Base-by-base conservation (phyloP, 2,329 filamentous ascomycete species). In the Zarea fungicola region DNA sequence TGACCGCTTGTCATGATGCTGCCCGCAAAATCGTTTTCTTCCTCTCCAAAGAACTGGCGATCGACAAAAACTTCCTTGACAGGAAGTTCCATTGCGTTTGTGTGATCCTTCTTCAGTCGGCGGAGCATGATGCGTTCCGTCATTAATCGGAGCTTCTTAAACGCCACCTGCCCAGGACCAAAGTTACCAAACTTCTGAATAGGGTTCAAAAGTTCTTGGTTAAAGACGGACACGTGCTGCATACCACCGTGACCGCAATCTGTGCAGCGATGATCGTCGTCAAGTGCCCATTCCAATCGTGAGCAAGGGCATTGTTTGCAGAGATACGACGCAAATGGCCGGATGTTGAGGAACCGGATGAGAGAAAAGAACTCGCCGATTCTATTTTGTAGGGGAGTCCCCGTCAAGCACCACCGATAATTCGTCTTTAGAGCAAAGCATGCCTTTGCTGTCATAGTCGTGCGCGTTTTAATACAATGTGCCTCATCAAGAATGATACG, bases 361-460 rank as follows among this genome's bases (percentile, higher is more conserved):
- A 97, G 74, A 1, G 92, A 97, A 69, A 97, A 96, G 66, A 96
- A 95, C 65, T 97, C 92, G 60, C 93, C 92, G 56, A 97, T 97
- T 46, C 92, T 86, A 62, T 97, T 99, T 65, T 99, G 93, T 1
- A 99, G 81, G 0, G 93, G 93, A 1, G 93, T 99, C 8, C 93
- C 93, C 14, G 88, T 93, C 51, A 99, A 75, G 63, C 93, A 99
- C 89, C 93, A 97, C 59, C 95, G 95, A 69, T 93, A 96, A 16
- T 79, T 83, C 16, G 87, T 87, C 52, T 90, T 84, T 35, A 99
- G 74, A 1, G 91, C 90, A 63, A 97, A 97, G 65, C 92, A 97
- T 34, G 93, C 92, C 66, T 89, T 95, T 19, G 93, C 93, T 11
- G 93, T 93, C 71, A 91, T 89, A 8, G 91, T 95, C 19, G 84